Evolutionary conservation across 345 rosid species (phyloP).

Genomic region (Kernera saxatilis): DNA sequence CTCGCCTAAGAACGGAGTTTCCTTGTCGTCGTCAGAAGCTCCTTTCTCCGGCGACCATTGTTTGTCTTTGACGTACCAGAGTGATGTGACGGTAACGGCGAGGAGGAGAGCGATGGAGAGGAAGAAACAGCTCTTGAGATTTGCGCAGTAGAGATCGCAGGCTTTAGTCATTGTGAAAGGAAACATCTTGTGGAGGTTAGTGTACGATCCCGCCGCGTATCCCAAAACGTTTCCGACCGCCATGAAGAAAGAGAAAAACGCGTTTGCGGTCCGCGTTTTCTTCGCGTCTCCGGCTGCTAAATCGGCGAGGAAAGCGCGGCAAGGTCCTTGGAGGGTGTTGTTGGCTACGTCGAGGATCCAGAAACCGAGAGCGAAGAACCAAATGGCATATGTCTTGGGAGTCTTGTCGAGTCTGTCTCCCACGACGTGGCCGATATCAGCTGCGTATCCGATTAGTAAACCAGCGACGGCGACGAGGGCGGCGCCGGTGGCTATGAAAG

Average conservation of each 20-base stretch:
- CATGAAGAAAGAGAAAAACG: constrained; percentile 72
- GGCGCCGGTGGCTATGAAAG: constrained; percentile 58
- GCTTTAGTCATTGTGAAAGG: constrained; percentile 65
- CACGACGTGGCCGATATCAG: constrained; percentile 53
- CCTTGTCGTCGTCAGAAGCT: neutral
- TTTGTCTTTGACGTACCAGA: constrained; percentile 39
- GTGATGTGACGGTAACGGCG: constrained; percentile 31
- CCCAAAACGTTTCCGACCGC: constrained; percentile 86
- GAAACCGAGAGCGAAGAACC: constrained; percentile 8
- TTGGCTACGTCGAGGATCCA: constrained; percentile 58
- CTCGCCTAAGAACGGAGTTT: constrained; percentile 29
- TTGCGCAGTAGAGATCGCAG: constrained; percentile 74
- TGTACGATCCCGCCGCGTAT: constrained; percentile 66
- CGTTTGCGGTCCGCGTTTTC: constrained; percentile 49
- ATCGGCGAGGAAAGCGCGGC: constrained; percentile 80
- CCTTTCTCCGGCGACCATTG: constrained; percentile 20
- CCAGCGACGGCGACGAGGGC: constrained; percentile 48
- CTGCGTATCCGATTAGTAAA: constrained; percentile 68
- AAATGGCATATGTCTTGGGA: neutral
- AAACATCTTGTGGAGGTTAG: constrained; percentile 40
- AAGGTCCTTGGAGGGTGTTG: constrained; percentile 81
- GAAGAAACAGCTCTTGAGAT: constrained; percentile 72
- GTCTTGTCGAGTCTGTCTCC: constrained; percentile 15
- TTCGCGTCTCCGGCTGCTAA: constrained; percentile 45
- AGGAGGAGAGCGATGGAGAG: constrained; percentile 49